Base-by-base conservation (phyloP, 768 basidiomycete genomes). In the Amanita brunnescens region DNA sequence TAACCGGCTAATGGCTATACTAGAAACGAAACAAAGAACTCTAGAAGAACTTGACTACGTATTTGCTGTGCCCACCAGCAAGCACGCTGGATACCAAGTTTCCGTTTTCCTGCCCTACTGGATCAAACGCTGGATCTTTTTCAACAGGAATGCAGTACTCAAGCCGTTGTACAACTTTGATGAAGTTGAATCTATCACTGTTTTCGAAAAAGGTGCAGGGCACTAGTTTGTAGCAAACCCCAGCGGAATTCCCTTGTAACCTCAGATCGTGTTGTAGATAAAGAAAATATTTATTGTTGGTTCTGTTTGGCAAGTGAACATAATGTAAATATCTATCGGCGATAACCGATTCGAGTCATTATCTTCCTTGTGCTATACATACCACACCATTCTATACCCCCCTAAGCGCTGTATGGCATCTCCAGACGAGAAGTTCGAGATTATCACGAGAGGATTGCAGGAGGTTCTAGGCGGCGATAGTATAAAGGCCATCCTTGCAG, bases 381-480 rank as follows among this genome's bases (percentile, higher is more conserved):
- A 29, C 26, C 20, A 50, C 14, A 42, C 21, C 14, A 39, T 18
- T n/a, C 14, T 4, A 16, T 23, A 29, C 20, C 24, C 26, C n/a
- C 26, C 38, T 5, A 35, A 13, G 26, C 5, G 2, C 39, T 35
- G 41, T 23, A 71, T 70, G 70, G 53, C 68, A 4, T 64, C 67
- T 13, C 54, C 71, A 20, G 76, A 77, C 35, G 70, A 77, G 54
- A 84, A 77, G 62, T 94, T 78, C 71, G 77, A 87, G 21, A 70
- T 96, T 40, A 94, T 99, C 52, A 94, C 90, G 1, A 72, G 94
- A 45, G 71, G 87, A 57, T 66, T 98, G 26, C 81, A 89, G 57
- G 96, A 99, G 65, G 84, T 89, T 4, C 81, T 98, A 3, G 89
- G 92, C 20, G 90, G 76, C 2, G 93, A 95, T 38, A 68, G 73